A percentile compares a stretch with the other conserved stretches of the same genome.
Evolutionary conservation across 176 grass and related monocot genomes (phyloP).

Genomic region (Bolboschoenus planiculmis): DNA sequence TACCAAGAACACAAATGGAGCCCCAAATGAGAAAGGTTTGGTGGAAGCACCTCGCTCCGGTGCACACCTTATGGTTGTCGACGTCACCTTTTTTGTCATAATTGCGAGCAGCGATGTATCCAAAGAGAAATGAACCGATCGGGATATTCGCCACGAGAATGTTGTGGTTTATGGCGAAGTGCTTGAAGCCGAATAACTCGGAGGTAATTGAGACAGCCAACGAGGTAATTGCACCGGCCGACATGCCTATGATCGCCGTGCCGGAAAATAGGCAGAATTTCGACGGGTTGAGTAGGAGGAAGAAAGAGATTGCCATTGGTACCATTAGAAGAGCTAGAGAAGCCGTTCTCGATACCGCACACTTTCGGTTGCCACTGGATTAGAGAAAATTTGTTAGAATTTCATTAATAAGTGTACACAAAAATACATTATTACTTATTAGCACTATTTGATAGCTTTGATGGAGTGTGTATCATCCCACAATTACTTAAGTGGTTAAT

Average conservation of each 20-base stretch:
- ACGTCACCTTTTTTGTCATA: not conserved
- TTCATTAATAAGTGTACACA: not conserved
- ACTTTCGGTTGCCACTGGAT: not conserved
- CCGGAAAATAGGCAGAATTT: not conserved
- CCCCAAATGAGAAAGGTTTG: constrained; percentile 3
- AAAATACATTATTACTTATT: not conserved
- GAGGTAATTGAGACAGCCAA: constrained; percentile 11
- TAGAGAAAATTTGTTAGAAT: not conserved
- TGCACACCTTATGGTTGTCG: not conserved
- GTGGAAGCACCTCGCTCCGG: not conserved
- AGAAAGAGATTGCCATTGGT: constrained; percentile 8
- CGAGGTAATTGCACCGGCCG: constrained; percentile 1
- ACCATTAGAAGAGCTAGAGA: constrained; percentile 11
- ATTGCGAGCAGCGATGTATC: not conserved
- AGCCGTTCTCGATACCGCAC: not conserved
- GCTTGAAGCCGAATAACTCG: constrained; percentile 8
- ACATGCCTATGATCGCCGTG: constrained; percentile 1
- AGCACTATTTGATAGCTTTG: not conserved
- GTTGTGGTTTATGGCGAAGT: constrained; percentile 5
- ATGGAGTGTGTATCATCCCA: not conserved
- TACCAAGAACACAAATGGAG: not conserved
- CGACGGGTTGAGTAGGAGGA: constrained; percentile 8
- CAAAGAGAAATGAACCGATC: not conserved
- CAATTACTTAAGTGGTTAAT: not conserved
- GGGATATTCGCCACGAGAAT: not conserved